Evolutionary conservation across 495 filamentous ascomycete genomes (phyloP).

Genomic region (Mytilinidion resinicola): DNA sequence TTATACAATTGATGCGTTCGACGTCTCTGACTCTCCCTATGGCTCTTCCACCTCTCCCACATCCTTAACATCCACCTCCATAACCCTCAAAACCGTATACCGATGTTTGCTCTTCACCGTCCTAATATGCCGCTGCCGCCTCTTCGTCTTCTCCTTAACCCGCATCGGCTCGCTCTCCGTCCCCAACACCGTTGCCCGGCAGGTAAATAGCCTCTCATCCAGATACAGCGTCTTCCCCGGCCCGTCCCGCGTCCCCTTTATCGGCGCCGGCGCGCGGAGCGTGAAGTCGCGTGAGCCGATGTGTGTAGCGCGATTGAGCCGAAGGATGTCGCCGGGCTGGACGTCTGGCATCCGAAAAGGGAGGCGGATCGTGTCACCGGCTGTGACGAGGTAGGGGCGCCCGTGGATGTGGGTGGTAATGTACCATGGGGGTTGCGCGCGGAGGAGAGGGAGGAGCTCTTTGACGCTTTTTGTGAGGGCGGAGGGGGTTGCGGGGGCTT

Average conservation of each 20-base stretch:
- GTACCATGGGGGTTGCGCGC: constrained; percentile 76
- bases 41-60: constrained; percentile 44
- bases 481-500: constrained; percentile 35
- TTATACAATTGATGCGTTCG: too few relatives aligned
- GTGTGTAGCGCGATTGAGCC: constrained; percentile 71
- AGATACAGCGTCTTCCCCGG: constrained; percentile 44
- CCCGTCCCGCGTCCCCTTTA: constrained; percentile 42
- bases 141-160: constrained; percentile 88
- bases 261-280: constrained; percentile 51
- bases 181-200: constrained; percentile 77
- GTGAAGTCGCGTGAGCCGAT: constrained; percentile 89
- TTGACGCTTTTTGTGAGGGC: constrained; percentile 53
- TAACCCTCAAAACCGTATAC: constrained; percentile 78
- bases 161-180: constrained; percentile 83
- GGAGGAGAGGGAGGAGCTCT: constrained; percentile 67
- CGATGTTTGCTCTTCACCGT: constrained; percentile 75
- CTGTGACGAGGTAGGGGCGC: constrained; percentile 81
- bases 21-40: background rate
- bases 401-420: constrained; percentile 81
- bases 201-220: constrained; percentile 76
- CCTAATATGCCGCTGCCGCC: constrained; percentile 68
- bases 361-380: constrained; percentile 78
- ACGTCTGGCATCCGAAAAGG: constrained; percentile 91
- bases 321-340: constrained; percentile 71
- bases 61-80: constrained; percentile 65